Percentiles rank a stretch among this genome's conserved stretches.
phyloP scores from a whole-genome alignment of 805 yeast species.

The Candida tammaniensis region DNA sequence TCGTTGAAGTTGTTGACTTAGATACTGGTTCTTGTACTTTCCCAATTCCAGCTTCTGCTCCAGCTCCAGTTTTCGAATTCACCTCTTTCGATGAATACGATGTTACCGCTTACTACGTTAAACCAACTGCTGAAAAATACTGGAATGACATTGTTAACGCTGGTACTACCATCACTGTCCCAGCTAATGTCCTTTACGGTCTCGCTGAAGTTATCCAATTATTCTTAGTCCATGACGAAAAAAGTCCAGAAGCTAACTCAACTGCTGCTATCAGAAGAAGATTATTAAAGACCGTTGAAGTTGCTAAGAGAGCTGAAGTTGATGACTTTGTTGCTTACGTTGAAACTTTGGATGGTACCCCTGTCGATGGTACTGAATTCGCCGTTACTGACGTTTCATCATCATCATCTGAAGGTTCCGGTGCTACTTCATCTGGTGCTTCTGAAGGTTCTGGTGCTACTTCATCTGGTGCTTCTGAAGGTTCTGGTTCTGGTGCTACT shows the following conservation, averaged over 20 bases:
- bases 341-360: conserved; percentile 16
- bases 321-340: conserved; percentile 23
- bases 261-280: conserved; percentile 41
- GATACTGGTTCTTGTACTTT: conserved; percentile 41
- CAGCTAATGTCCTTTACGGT: conserved; percentile 30
- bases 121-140: conserved; percentile 21
- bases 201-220: conserved; percentile 7
- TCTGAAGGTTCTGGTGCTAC: conserved; percentile 14
- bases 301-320: conserved; percentile 31
- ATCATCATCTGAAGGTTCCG: conserved; percentile 15
- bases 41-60: conserved; percentile 25
- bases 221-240: conserved; percentile 27
- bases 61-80: conserved; percentile 28
- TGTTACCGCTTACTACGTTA: conserved; percentile 34
- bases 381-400: conserved; percentile 15
- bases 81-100: conserved; percentile 27
- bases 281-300: conserved; percentile 23
- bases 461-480: conserved; percentile 14
- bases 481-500: conserved; percentile 13
- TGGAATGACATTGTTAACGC: conserved; percentile 33
- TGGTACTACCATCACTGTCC: conserved; percentile 30
- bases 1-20: conserved; percentile 35
- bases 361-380: conserved; percentile 23
- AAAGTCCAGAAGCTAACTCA: conserved; percentile 34
- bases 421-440: conserved; percentile 14